A percentile compares a stretch with the other conserved stretches of the same genome.
phyloP scores from a whole-genome alignment of 129 eudicot genomes.

The Mikania micrantha region DNA sequence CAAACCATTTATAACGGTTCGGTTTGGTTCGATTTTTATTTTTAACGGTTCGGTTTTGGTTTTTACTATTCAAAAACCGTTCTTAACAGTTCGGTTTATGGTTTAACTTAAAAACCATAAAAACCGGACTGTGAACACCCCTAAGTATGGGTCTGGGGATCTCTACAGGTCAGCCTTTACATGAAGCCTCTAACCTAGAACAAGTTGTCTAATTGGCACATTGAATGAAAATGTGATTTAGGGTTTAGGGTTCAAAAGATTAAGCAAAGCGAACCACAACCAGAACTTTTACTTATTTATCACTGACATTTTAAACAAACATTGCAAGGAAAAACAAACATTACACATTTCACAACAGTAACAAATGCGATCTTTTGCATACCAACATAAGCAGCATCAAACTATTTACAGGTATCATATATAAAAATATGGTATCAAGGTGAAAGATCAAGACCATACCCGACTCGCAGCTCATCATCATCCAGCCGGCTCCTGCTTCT shows the following conservation, averaged over 20 bases:
- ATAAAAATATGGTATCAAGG: conserved; percentile 24
- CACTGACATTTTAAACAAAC: conserved; percentile 10
- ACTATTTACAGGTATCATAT: conserved; percentile 27
- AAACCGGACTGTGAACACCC: too few species aligned
- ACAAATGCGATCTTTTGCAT: conserved; percentile 27
- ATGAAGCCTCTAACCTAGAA: neutral
- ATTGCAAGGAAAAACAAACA: neutral
- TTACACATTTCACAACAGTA: conserved; percentile 20
- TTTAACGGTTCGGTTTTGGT: too few species aligned
- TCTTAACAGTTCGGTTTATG: too few species aligned
- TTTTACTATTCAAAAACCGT: too few species aligned
- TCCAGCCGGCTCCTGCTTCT: conserved; percentile 39
- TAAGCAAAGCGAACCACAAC: too few species aligned
- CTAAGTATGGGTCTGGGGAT: neutral
- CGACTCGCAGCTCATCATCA: conserved; percentile 38
- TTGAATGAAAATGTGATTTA: neutral
- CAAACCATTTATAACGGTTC: too few species aligned
- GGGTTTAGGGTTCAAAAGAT: too few species aligned
- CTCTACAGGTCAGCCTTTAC: neutral
- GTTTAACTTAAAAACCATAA: too few species aligned
- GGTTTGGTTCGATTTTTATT: too few species aligned
- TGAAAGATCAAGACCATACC: conserved; percentile 50
- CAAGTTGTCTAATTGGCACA: neutral
- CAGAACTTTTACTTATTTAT: conserved; percentile 11
- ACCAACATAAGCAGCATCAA: conserved; percentile 11